Percentiles rank a stretch among this genome's conserved stretches.
Conservation (phyloP, 805 yeast genomes). For the Candida namnaoensis region DNA sequence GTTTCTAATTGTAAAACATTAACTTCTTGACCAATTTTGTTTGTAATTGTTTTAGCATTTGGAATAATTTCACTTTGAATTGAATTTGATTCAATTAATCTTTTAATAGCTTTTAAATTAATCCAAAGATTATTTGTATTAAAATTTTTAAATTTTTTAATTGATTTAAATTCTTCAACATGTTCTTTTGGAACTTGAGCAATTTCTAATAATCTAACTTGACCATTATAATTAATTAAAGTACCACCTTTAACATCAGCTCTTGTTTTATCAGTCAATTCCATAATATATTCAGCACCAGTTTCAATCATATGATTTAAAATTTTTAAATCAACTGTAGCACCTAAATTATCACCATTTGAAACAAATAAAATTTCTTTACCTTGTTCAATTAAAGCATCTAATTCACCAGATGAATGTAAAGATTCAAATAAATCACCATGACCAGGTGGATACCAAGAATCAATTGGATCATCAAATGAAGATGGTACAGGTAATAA, state of each 20-base stretch:
- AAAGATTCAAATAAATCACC: constrained; percentile 94
- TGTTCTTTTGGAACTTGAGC: constrained; percentile 99
- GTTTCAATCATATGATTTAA: constrained; percentile 89
- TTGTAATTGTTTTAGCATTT: constrained; percentile 73
- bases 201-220: constrained; percentile 88
- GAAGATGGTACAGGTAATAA: constrained; percentile 86
- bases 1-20: constrained; percentile 94
- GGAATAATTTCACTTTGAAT: constrained; percentile 93
- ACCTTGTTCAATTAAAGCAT: constrained; percentile 82
- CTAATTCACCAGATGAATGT: constrained; percentile 86
- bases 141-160: constrained; percentile 96
- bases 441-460: constrained; percentile 99
- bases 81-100: constrained; percentile 75
- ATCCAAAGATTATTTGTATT: constrained; percentile 98
- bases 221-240: constrained; percentile 90
- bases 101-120: constrained; percentile 87
- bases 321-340: constrained; percentile 89
- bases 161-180: constrained; percentile 94
- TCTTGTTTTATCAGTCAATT: constrained; percentile 95
- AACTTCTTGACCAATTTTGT: constrained; percentile 63
- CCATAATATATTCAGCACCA: constrained; percentile 94
- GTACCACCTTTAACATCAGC: constrained; percentile 99
- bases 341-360: constrained; percentile 97
- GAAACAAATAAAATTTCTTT: constrained; percentile 93
- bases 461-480: constrained; percentile 63